Percentiles rank a stretch among this genome's conserved stretches.
phyloP scores from a whole-genome alignment of 108 stramenopile genomes.

The Cyclotella cryptica region DNA sequence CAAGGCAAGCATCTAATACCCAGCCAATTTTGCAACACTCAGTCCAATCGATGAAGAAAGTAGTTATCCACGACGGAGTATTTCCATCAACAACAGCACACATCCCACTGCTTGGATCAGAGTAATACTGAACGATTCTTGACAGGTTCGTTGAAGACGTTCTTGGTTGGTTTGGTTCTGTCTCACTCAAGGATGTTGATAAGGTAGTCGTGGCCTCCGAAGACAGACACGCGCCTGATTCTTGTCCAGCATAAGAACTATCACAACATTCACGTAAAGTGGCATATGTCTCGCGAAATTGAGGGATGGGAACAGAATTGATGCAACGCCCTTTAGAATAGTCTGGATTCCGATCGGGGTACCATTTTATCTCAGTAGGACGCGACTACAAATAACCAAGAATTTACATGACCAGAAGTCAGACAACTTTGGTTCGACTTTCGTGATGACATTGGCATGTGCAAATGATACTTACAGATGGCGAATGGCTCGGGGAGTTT shows the following conservation, averaged over 20 bases:
- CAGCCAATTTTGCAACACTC: constrained; percentile 15
- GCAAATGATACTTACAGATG: too few species aligned
- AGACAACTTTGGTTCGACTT: neutral
- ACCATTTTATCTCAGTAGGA: neutral
- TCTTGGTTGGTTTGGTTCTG: neutral
- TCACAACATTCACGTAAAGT: constrained; percentile 2
- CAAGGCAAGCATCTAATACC: neutral
- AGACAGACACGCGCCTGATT: neutral
- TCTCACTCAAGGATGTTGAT: neutral
- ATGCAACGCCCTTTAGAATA: neutral
- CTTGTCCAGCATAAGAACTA: neutral
- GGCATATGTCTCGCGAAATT: constrained; percentile 3
- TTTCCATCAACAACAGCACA: constrained; percentile 1
- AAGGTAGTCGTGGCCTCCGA: neutral
- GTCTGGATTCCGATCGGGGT: constrained; percentile 2
- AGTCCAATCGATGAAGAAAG: neutral
- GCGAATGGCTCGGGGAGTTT: too few species aligned
- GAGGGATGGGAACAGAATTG: neutral
- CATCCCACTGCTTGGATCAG: constrained; percentile 4
- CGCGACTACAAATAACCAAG: neutral
- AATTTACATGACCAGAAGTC: neutral
- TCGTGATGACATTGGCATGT: neutral
- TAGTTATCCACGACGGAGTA: constrained; percentile 5
- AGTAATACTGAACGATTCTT: neutral
- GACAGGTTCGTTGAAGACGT: neutral